These are phyloP conservation scores for Fraxinus xanthoxyloides DNA, from an alignment of 305 asterid species.

Conservation along the genomic window DNA sequence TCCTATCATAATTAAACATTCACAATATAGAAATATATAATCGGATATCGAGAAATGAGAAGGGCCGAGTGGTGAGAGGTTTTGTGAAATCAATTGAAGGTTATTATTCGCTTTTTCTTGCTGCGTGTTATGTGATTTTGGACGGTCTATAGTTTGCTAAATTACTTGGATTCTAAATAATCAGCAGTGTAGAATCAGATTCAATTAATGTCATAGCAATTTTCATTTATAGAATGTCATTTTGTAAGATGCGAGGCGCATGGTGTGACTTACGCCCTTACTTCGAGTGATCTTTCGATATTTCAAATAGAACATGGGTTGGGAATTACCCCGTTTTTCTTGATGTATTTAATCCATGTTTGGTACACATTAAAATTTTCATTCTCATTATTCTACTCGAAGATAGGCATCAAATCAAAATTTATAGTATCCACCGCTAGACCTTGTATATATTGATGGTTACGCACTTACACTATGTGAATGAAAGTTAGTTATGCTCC, in stretches of 20 bases:
- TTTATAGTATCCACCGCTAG: neutral
- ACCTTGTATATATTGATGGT: neutral
- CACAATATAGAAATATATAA: neutral
- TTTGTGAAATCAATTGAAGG: neutral
- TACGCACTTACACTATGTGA: neutral
- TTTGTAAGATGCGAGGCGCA: neutral
- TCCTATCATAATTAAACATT: neutral
- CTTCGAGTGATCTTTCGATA: neutral
- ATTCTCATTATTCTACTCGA: no score
- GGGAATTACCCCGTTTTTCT: no score
- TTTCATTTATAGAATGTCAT: neutral
- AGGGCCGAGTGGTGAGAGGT: neutral
- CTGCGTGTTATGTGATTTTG: neutral
- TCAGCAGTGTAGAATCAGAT: neutral
- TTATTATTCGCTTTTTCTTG: neutral
- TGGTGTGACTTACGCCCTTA: neutral
- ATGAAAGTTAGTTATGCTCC: neutral
- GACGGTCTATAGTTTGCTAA: neutral
- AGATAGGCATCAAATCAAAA: neutral
- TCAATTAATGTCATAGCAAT: neutral
- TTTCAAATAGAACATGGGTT: neutral
- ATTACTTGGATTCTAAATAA: neutral
- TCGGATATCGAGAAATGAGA: neutral
- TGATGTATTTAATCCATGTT: no score
- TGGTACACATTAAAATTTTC: no score